Percentiles rank a stretch among this genome's conserved stretches.
Evolutionary conservation across 345 rosid species (phyloP).

Genomic region (Populus ilicifolia): DNA sequence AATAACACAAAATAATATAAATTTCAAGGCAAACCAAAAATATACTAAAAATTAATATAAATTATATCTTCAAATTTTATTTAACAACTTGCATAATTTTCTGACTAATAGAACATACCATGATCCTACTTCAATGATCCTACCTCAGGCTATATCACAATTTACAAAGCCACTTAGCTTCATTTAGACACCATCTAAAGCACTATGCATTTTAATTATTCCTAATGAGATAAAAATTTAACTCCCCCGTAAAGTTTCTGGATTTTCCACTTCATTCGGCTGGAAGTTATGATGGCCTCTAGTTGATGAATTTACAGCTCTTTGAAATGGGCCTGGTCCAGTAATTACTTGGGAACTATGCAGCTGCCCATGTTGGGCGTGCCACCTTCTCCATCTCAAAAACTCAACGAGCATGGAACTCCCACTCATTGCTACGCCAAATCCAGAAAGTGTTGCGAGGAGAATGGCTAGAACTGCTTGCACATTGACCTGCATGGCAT

Average conservation of each 20-base stretch:
- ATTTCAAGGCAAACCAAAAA: fast-evolving
- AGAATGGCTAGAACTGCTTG: constrained; percentile 73
- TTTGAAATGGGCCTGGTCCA: constrained; percentile 33
- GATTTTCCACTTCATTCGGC: constrained; percentile 16
- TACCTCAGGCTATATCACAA: too few relatives aligned
- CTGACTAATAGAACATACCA: too few relatives aligned
- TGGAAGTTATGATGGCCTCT: constrained; percentile 9
- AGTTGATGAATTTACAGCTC: constrained; percentile 19
- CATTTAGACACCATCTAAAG: too few relatives aligned
- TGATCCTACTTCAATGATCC: too few relatives aligned
- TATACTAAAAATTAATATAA: too few relatives aligned
- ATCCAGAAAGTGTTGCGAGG: constrained; percentile 78
- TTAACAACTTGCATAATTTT: too few relatives aligned
- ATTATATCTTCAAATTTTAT: too few relatives aligned
- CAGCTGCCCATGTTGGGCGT: constrained; percentile 23
- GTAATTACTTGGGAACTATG: constrained; percentile 14
- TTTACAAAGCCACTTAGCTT: too few relatives aligned
- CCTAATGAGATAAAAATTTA: constrained; percentile 2
- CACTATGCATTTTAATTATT: too few relatives aligned
- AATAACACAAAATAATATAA: too few relatives aligned
- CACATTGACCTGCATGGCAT: constrained; percentile 43
- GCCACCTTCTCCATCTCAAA: constrained; percentile 62
- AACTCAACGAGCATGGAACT: constrained; percentile 80
- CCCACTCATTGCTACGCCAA: constrained; percentile 76
- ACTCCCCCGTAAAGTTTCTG: constrained; percentile 14